Evolutionary conservation across 2,329 filamentous ascomycete species (phyloP).

Genomic region (Venturiaceae sp.): DNA sequence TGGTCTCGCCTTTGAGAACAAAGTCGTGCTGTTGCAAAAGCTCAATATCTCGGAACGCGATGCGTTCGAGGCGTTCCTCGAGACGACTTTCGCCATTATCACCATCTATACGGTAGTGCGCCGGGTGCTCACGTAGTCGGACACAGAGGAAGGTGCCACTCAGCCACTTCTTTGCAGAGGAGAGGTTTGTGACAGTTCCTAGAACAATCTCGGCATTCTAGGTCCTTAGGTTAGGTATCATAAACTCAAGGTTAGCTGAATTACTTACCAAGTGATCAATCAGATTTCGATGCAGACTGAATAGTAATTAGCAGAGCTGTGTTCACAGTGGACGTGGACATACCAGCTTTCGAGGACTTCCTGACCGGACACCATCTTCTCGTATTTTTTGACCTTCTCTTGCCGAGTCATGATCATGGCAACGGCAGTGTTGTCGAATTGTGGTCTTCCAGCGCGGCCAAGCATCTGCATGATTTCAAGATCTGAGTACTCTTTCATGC

Average conservation of each 20-base stretch:
- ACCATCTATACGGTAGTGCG: conserved; percentile 57
- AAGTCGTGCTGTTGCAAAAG: conserved; percentile 53
- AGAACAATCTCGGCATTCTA: conserved; percentile 71
- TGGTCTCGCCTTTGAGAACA: conserved; percentile 34
- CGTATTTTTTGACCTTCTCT: conserved; percentile 56
- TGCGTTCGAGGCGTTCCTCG: conserved; percentile 57
- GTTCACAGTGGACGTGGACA: conserved; percentile 2
- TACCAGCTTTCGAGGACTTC: conserved; percentile 65
- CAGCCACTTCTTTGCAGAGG: conserved; percentile 65
- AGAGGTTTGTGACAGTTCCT: conserved; percentile 56
- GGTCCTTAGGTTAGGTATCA: not conserved
- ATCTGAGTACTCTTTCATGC: conserved; percentile 63
- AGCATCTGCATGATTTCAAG: conserved; percentile 89
- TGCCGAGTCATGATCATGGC: conserved; percentile 71
- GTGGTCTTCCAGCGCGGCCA: conserved; percentile 71
- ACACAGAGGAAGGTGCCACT: conserved; percentile 69
- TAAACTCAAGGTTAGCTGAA: not conserved
- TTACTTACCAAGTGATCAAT: conserved; percentile 57
- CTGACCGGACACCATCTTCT: conserved; percentile 62
- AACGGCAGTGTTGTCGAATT: conserved; percentile 67
- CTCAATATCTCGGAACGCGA: conserved; percentile 59
- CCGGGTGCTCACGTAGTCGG: conserved; percentile 60
- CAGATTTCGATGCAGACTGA: conserved; percentile 62
- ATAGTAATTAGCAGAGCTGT: not conserved
- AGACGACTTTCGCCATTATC: conserved; percentile 34